phyloP scores from a whole-genome alignment of 164 flowering plant genomes.

The Dillenia suffruticosa region DNA sequence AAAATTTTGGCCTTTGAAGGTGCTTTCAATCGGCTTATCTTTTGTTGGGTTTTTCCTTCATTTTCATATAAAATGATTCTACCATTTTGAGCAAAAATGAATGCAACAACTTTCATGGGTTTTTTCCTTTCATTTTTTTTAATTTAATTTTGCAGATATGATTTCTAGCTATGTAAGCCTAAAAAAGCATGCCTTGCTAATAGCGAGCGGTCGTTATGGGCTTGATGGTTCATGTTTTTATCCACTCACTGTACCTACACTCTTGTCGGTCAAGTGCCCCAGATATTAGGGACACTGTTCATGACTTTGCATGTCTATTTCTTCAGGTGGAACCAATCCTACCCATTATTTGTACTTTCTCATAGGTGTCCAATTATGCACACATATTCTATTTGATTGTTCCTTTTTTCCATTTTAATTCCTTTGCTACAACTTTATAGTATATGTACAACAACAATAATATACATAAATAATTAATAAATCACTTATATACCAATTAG shows the following conservation, averaged over 20 bases:
- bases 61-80: constrained; percentile 26
- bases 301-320: constrained; percentile 3
- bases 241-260: constrained; percentile 31
- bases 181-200: too few relatives aligned
- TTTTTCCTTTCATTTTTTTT: constrained; percentile 4
- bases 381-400: too few relatives aligned
- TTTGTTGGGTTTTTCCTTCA: constrained; percentile 9
- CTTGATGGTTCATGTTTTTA: constrained; percentile 13
- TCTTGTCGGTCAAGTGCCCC: constrained; percentile 33
- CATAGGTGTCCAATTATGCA: too few relatives aligned
- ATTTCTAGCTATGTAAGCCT: too few relatives aligned
- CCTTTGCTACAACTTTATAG: too few relatives aligned
- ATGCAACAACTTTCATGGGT: constrained; percentile 7
- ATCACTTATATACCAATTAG: too few relatives aligned
- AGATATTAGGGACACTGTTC: constrained; percentile 18
- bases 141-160: not conserved
- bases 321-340: not conserved
- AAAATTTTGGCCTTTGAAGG: constrained; percentile 24
- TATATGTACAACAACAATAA: too few relatives aligned
- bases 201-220: constrained; percentile 11
- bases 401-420: too few relatives aligned
- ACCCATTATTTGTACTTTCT: not conserved
- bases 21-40: constrained; percentile 10
- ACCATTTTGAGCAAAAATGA: constrained; percentile 9
- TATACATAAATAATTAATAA: too few relatives aligned